phyloP scores from a whole-genome alignment of 805 yeast genomes.

The Candida pseudoglaebosa region DNA sequence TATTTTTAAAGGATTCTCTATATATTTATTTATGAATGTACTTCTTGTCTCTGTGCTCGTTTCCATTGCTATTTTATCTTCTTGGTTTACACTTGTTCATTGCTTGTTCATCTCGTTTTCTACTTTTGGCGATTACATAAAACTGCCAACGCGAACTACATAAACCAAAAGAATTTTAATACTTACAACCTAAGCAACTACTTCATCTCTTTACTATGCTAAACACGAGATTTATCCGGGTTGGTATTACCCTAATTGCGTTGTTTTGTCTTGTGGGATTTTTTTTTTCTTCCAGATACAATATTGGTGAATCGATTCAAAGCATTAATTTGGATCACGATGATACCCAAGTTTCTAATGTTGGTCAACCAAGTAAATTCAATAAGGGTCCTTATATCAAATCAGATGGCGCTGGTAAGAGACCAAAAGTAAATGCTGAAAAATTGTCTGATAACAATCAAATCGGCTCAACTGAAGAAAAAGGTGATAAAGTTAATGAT shows the following conservation, averaged over 20 bases:
- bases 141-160: no score
- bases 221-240: conserved; percentile 49
- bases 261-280: conserved; percentile 48
- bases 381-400: conserved; percentile 32
- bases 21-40: no score
- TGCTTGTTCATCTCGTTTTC: no score
- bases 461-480: no score
- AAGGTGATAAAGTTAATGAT: conserved; percentile 1
- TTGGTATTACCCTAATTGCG: conserved; percentile 47
- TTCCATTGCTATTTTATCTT: no score
- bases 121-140: no score
- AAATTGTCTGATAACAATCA: conserved; percentile 12
- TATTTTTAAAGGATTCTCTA: no score
- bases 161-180: background rate
- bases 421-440: conserved; percentile 22
- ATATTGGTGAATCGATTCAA: conserved; percentile 29
- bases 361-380: conserved; percentile 31
- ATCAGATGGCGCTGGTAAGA: conserved; percentile 13
- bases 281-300: conserved; percentile 42
- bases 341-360: conserved; percentile 16
- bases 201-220: conserved; percentile 17
- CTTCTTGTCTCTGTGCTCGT: no score
- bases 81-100: no score
- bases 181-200: no score
- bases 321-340: conserved; percentile 24